Conservation (phyloP, 2,329 filamentous ascomycete genomes). For the Aureobasidium uvarum region DNA sequence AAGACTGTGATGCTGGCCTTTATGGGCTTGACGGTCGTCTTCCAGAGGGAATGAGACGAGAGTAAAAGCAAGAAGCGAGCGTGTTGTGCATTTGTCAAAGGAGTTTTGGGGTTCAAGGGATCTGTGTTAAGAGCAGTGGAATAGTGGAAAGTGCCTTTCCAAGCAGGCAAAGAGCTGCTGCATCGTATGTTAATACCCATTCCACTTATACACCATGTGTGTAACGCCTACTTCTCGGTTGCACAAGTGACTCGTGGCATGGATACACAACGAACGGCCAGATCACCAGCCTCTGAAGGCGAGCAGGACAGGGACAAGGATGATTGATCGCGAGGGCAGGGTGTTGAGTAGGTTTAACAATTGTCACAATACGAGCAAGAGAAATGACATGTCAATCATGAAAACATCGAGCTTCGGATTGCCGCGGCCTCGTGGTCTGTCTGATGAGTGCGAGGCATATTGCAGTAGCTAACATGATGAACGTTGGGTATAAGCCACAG, state of each 20-base stretch:
- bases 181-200: neutral
- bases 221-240: neutral
- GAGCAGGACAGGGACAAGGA: neutral
- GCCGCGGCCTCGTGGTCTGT: neutral
- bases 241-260: neutral
- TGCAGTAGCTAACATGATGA: conserved; percentile 13
- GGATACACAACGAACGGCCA: neutral
- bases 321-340: no score
- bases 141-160: neutral
- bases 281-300: neutral
- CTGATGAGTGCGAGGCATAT: neutral
- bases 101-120: neutral
- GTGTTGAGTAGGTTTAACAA: no score
- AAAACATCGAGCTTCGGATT: conserved; percentile 8
- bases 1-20: conserved; percentile 93
- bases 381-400: neutral
- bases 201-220: neutral
- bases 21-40: conserved; percentile 89
- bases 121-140: neutral
- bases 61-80: neutral
- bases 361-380: neutral
- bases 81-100: neutral
- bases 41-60: conserved; percentile 72
- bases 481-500: neutral
- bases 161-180: neutral